Evolutionary conservation across 2,329 filamentous ascomycete genomes (phyloP).

Genomic region (Trichoderma sp.): DNA sequence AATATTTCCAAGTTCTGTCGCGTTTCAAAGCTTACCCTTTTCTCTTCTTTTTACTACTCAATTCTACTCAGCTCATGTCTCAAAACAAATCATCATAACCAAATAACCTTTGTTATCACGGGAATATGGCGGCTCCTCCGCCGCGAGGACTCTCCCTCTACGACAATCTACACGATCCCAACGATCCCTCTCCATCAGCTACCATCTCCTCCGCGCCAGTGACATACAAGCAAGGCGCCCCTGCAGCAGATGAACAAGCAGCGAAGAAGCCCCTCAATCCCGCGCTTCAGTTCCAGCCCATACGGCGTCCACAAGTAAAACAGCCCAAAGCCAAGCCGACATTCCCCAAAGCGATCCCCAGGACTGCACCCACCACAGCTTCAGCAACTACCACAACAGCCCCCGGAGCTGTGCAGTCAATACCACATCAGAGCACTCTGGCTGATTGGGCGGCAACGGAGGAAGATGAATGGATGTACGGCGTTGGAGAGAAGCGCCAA

Average conservation of each 20-base stretch:
- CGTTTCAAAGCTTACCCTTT: not conserved
- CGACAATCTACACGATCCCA: constrained; percentile 73
- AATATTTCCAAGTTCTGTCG: not conserved
- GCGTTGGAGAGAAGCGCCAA: constrained; percentile 61
- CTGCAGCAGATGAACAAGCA: constrained; percentile 41
- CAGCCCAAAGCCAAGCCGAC: constrained; percentile 58
- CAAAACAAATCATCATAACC: not conserved
- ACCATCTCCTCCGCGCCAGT: constrained; percentile 78
- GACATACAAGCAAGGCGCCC: constrained; percentile 60
- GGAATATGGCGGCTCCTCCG: constrained; percentile 36
- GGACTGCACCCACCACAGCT: constrained; percentile 32
- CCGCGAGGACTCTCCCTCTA: constrained; percentile 69
- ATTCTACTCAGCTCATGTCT: not conserved
- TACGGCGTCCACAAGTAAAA: constrained; percentile 69
- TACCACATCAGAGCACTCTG: constrained; percentile 63
- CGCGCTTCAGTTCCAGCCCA: constrained; percentile 82
- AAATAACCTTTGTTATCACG: not conserved
- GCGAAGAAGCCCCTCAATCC: constrained; percentile 60
- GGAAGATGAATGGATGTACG: constrained; percentile 79
- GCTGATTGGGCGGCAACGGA: constrained; percentile 77
- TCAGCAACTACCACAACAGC: constrained; percentile 36
- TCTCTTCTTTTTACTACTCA: not conserved
- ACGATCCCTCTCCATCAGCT: constrained; percentile 45
- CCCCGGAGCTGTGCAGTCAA: constrained; percentile 33
- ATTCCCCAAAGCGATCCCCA: constrained; percentile 48